These are phyloP conservation scores for Yarrowia osloensis DNA, from an alignment of 805 yeast genomes.

Conservation along the genomic window DNA sequence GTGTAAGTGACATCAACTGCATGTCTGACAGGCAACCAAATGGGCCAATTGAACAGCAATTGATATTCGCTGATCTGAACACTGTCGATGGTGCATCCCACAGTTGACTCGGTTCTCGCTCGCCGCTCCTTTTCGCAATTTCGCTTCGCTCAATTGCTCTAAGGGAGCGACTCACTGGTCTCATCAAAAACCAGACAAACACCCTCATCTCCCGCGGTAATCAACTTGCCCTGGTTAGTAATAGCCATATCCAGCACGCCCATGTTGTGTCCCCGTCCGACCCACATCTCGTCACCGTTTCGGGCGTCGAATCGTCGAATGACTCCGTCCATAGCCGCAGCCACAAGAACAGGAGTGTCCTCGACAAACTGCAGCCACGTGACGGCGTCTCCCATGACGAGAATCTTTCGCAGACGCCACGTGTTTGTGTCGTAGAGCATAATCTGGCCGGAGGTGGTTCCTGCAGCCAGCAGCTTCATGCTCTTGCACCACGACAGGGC, in stretches of 20 bases:
- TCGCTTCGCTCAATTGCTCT: neutral
- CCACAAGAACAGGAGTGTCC: slow-evolving; percentile 54
- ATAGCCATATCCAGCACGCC: slow-evolving; percentile 86
- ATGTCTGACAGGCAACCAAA: too few relatives aligned
- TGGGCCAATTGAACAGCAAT: too few relatives aligned
- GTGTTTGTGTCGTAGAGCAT: slow-evolving; percentile 76
- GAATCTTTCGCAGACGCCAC: slow-evolving; percentile 79
- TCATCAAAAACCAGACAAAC: slow-evolving; percentile 71
- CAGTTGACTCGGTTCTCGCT: too few relatives aligned
- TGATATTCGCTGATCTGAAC: too few relatives aligned
- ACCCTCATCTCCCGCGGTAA: slow-evolving; percentile 97
- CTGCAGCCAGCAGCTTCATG: slow-evolving; percentile 73
- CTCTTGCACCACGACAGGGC: slow-evolving; percentile 77
- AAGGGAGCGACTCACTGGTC: neutral
- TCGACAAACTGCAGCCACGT: slow-evolving; percentile 72
- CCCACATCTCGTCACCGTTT: slow-evolving; percentile 74
- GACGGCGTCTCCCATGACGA: slow-evolving; percentile 75
- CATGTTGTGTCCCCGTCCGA: slow-evolving; percentile 89
- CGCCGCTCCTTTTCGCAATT: neutral
- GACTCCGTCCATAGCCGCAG: slow-evolving; percentile 80
- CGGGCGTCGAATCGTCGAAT: slow-evolving; percentile 87
- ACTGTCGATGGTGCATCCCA: too few relatives aligned
- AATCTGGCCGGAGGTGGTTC: slow-evolving; percentile 87
- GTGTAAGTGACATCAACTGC: too few relatives aligned
- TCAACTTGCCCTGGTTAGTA: slow-evolving; percentile 65